Evolutionary conservation across 1,139 yeast genomes (phyloP), one percentile per base, ranked within the genome.

Genomic region (Diutina siamensis): DNA sequence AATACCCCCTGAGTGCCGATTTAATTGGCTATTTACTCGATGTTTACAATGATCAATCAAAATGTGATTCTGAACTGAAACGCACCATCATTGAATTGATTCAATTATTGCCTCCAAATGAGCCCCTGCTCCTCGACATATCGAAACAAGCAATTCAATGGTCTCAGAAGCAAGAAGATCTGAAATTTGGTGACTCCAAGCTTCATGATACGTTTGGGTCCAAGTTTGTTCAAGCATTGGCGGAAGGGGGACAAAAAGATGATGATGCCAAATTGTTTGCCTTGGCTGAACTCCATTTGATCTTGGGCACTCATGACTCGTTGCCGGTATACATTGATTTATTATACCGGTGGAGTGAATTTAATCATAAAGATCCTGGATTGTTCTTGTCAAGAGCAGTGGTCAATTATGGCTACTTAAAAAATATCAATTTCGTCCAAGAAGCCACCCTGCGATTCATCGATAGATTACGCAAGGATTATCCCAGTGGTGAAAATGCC

Each of bases 1-100:
- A 86, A 61, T 81, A 73, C 48, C 94, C 92, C 25, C 82, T 89
- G 31, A 86, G 89, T 3, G 73, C 85, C 31, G 97, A 92, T 59
- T 67, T 92, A 54, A 72, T 82, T n/a, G 61, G 72, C 35, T 87
- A 85, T 58, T 61, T 88, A 58, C 57, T 88, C n/a, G 86, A 81
- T 49, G 76, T 84, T 0, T 81, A 79, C 55, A 74, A 68, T 27
- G 71, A 72, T 44, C 76, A 80, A 8, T 68, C 65, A 7, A 57
- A 70, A 2, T 40, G 31, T 34, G 72, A 68, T 49, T 56, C 54
- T 42, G 67, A 68, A 18, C 64, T 58, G 47, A 69, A 58, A 61
- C 69, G 47, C 61, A 69, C 54, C 58, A 67, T 62, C 53, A 54
- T 60, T 21, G 72, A 72, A 51, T 58, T 77, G 45, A 57, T 76